Conservation (phyloP, 306 rosid species). For the Mucuna pruriens region DNA sequence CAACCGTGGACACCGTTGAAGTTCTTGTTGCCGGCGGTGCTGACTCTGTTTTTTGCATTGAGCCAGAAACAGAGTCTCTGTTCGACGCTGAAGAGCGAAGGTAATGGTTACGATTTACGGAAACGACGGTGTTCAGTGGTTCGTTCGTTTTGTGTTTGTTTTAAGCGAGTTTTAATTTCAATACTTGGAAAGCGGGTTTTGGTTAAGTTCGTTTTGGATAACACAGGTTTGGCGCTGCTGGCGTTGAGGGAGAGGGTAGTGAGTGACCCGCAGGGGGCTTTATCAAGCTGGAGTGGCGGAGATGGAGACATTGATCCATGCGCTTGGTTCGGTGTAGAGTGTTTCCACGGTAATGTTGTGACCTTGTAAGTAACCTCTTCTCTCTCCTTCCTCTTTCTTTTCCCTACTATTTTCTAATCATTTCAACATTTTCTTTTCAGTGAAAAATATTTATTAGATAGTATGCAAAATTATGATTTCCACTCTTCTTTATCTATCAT, state of each 20-base stretch:
- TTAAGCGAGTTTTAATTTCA: not conserved
- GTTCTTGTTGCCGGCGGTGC: conserved; percentile 12
- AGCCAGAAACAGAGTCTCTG: conserved; percentile 36
- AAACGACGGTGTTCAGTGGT: not conserved
- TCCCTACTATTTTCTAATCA: not conserved
- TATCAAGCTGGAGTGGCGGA: not conserved
- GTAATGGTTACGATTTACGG: conserved; percentile 24
- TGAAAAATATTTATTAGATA: no score
- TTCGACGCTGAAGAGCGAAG: conserved; percentile 57
- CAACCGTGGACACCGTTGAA: not conserved
- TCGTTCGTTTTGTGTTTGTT: not conserved
- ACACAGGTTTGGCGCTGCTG: conserved; percentile 61
- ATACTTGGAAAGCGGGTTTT: not conserved
- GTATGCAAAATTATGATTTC: no score
- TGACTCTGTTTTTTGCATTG: conserved; percentile 34
- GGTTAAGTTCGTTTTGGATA: conserved; percentile 8
- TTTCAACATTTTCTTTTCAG: no score
- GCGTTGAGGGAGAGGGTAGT: conserved; percentile 57
- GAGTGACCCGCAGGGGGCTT: conserved; percentile 34
- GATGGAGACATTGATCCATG: conserved; percentile 50
- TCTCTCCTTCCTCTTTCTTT: not conserved
- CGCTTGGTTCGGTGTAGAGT: conserved; percentile 77
- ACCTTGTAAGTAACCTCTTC: conserved; percentile 60
- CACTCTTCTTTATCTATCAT: no score
- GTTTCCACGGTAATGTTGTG: conserved; percentile 64